Evolutionary conservation across 106 monocot species (phyloP), one percentile per base, ranked within the genome.

Genomic region (Platanthera zijinensis): DNA sequence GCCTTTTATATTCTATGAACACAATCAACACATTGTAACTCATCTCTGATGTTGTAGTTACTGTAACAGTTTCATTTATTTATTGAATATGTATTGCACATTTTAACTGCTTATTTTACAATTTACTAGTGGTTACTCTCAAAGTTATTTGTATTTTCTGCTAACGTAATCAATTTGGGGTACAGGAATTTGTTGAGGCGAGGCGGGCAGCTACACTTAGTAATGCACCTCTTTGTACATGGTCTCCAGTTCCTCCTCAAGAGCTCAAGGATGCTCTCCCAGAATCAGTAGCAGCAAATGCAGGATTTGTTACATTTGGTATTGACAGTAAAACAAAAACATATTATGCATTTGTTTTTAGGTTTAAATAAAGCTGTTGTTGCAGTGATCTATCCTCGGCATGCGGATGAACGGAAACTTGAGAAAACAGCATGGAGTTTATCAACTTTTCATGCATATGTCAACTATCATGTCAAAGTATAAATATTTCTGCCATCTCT

Each of bases 381-480:
- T 79, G 71, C 86, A 97, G 97, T 94, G 57, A 91, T 99, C 72
- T 82, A 79, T 45, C 89, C 94, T 25, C 84, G 87, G 10, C 94
- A 94, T 79, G 88, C 89, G 75, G 91, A 97, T 73, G 89, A 86
- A 8, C 76, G 86, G 66, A 99, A 88, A 76, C 63, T 99, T 17
- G 97, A 99, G 71, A 91, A 77, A 82, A 89, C 86, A 52, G 94
- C 91, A 45, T 97, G 97, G 97, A 89, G 86, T 78, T 78, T 97
- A 74, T 91, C 89, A 59, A 94, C 97, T 46, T 99, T 99, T 84
- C 97, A 94, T 86, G 97, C 97, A 15, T 99, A 94, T 87, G 94
- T 99, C 77, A 99, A 93, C 80, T 99, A 99, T 78, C 94, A 99
- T 81, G 94, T 99, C 54, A 99, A 99, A 80, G 94, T 99, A 51